These are phyloP conservation scores for Daedaleopsis nitida DNA, from an alignment of 768 basidiomycete species.

Conservation along the genomic window DNA sequence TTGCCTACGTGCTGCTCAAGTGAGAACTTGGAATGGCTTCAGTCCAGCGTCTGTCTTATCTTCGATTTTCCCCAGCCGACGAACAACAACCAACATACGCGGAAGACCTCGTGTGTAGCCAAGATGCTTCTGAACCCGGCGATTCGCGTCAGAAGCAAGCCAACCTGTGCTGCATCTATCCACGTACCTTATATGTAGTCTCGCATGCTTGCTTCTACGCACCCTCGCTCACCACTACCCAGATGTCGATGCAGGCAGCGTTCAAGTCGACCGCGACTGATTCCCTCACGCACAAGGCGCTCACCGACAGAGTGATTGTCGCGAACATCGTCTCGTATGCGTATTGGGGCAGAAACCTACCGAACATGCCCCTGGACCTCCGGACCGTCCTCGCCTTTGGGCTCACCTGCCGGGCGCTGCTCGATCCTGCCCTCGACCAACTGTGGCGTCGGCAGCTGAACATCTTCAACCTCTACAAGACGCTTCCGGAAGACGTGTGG, in stretches of 20 bases:
- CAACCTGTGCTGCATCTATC: too few species aligned
- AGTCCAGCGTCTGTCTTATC: too few species aligned
- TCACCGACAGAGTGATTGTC: background rate
- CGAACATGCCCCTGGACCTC: background rate
- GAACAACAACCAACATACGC: too few species aligned
- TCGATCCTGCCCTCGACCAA: constrained; percentile 11
- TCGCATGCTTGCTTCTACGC: too few species aligned
- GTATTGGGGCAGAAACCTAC: constrained; percentile 4
- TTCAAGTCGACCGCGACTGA: too few species aligned
- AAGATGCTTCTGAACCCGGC: too few species aligned
- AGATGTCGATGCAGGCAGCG: background rate
- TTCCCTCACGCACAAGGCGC: background rate
- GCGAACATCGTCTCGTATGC: constrained; percentile 6
- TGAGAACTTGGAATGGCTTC: too few species aligned
- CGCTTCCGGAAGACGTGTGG: constrained; percentile 9
- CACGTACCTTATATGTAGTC: too few species aligned
- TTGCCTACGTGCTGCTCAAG: too few species aligned
- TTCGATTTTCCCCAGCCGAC: too few species aligned
- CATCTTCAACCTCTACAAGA: constrained; percentile 3
- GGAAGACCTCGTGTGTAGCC: too few species aligned
- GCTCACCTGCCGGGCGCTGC: constrained; percentile 3
- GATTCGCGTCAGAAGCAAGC: too few species aligned
- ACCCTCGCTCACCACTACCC: background rate
- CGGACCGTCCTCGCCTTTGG: constrained; percentile 9
- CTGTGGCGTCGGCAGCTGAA: constrained; percentile 13